These are phyloP conservation scores for Oemleria cerasiformis DNA, from an alignment of 306 rosid species.

Conservation along the genomic window DNA sequence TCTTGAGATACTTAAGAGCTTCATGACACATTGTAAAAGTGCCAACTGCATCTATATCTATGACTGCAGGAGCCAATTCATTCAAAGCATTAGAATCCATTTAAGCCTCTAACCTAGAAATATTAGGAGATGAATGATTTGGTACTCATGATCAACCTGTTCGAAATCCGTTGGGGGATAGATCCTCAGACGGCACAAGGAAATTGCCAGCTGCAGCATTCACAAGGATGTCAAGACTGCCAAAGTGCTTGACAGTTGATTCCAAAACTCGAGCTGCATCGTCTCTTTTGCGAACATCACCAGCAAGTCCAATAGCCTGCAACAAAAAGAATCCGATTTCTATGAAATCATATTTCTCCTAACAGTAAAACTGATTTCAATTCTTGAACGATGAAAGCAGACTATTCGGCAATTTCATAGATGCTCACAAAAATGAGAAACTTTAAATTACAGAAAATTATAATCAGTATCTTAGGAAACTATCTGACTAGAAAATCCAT, in stretches of 20 bases:
- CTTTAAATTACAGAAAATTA: too few species aligned
- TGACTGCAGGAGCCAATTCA: conserved; percentile 42
- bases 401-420: neutral
- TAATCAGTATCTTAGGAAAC: too few species aligned
- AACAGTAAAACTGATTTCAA: neutral
- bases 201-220: conserved; percentile 29
- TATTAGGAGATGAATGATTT: neutral
- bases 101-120: neutral
- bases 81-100: neutral
- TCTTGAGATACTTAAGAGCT: conserved; percentile 87
- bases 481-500: neutral
- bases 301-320: conserved; percentile 17
- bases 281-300: conserved; percentile 25
- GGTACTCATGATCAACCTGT: conserved; percentile 1
- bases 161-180: conserved; percentile 20
- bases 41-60: conserved; percentile 94
- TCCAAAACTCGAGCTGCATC: conserved; percentile 27
- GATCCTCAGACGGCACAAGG: conserved; percentile 20
- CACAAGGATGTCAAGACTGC: conserved; percentile 23
- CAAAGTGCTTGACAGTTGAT: conserved; percentile 20
- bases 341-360: neutral
- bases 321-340: neutral
- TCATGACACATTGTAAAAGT: conserved; percentile 94
- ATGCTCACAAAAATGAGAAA: too few species aligned
- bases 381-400: neutral